Conservation (phyloP, 2,329 filamentous ascomycete genomes). For the Venturia nashicola region DNA sequence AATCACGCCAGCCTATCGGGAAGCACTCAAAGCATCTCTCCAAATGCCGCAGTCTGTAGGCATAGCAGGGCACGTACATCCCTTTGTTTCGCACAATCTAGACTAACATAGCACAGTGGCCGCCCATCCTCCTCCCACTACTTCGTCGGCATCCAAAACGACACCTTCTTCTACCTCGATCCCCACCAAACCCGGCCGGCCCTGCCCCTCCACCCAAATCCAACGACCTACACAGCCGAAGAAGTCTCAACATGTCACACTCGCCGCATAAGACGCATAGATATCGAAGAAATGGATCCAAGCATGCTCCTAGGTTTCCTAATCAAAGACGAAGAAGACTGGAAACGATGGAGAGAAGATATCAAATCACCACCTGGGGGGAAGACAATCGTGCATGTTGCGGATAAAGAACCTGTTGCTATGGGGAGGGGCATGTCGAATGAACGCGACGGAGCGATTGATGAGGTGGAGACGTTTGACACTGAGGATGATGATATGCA, state of each 20-base stretch:
- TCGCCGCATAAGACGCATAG: conserved; percentile 65
- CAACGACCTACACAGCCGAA: conserved; percentile 49
- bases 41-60: conserved; percentile 89
- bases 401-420: conserved; percentile 50
- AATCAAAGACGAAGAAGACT: conserved; percentile 71
- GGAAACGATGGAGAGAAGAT: conserved; percentile 67
- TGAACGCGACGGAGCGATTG: conserved; percentile 63
- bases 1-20: conserved; percentile 89
- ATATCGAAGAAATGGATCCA: conserved; percentile 88
- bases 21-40: conserved; percentile 73
- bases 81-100: not conserved
- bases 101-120: conserved; percentile 43
- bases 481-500: conserved; percentile 43
- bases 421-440: conserved; percentile 27
- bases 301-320: conserved; percentile 96
- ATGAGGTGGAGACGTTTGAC: conserved; percentile 83
- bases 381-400: conserved; percentile 77
- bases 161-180: conserved; percentile 85
- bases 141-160: conserved; percentile 60
- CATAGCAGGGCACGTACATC: conserved; percentile 68
- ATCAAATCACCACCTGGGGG: conserved; percentile 58
- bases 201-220: conserved; percentile 50
- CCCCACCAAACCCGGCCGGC: conserved; percentile 76
- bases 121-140: conserved; percentile 83
- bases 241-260: conserved; percentile 83